Evolutionary conservation across 345 rosid species (phyloP).

Genomic region (Crucihimalaya himalaica): DNA sequence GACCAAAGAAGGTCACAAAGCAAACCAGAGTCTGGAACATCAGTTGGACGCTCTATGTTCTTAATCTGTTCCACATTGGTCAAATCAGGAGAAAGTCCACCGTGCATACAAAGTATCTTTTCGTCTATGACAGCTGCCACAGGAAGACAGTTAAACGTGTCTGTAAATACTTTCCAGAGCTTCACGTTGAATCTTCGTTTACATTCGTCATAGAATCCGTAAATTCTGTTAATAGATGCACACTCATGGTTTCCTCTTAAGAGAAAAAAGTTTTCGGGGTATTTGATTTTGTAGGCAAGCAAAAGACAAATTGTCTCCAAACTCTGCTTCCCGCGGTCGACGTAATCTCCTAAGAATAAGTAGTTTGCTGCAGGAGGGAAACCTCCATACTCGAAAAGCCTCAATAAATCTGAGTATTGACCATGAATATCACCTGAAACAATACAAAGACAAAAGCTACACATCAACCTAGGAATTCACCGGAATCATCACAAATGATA

Average conservation of each 20-base stretch:
- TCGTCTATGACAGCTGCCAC: conserved; percentile 60
- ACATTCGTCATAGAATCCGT: conserved; percentile 38
- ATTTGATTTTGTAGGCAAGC: conserved; percentile 38
- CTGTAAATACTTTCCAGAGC: conserved; percentile 39
- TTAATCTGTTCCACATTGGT: conserved; percentile 50
- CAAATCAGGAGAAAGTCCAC: conserved; percentile 62
- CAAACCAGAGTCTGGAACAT: conserved; percentile 58
- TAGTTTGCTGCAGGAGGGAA: conserved; percentile 56
- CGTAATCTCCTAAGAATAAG: conserved; percentile 37
- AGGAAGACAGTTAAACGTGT: conserved; percentile 45
- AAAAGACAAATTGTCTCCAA: conserved; percentile 36
- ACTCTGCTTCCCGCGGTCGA: conserved; percentile 36
- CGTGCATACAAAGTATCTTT: conserved; percentile 67
- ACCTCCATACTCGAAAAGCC: conserved; percentile 58
- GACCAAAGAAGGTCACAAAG: conserved; percentile 70
- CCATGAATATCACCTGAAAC: conserved; percentile 53
- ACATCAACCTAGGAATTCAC: neutral
- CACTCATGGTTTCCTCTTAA: conserved; percentile 36
- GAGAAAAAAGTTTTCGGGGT: conserved; percentile 35
- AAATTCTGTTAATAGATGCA: conserved; percentile 40
- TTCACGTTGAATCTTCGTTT: conserved; percentile 40
- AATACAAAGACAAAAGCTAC: neutral
- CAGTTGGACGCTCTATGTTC: conserved; percentile 49
- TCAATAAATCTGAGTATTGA: conserved; percentile 39
- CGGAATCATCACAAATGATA: neutral